Evolutionary conservation across 2,329 filamentous ascomycete species (phyloP), one percentile per base, ranked within the genome.

Genomic region (Pseudogymnoascus sp.): DNA sequence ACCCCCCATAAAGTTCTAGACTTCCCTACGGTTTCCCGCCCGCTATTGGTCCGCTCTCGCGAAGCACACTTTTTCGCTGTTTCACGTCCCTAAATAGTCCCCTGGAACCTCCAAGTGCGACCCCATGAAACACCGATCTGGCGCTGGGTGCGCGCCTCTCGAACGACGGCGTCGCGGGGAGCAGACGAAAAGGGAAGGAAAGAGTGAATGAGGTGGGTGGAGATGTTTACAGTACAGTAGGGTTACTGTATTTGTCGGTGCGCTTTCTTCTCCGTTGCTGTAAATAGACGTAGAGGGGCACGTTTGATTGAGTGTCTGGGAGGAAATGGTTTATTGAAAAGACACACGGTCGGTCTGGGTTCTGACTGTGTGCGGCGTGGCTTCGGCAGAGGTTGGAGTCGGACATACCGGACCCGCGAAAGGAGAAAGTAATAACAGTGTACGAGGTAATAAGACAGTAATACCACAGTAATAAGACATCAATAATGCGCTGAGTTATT

Each of bases 401-500:
- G 44, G 44, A 51, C 3, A 31, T 51, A 51, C 13, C 44, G 44
- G 44, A 15, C 27, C 2, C 44, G 42, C 44, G 44, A 51, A 27
- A 21, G 44, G 25, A 27, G 44, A 51, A 25, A 9, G 5, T 21
- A 21, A 21, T 21, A 21, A 21, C 21, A 21, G 21, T 13, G 13
- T 4, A 6, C 15, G 21, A 1, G 27, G 21, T 29, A n/a, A n/a
- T 29, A 29, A n/a, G 10, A 36, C 1, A 5, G 10, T 1, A 15
- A 9, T 31, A 51, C 15, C 12, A 51, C 31, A 31, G n/a, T n/a
- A 25, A 48, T 51, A 31, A 51, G 21, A 21, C 21, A 31, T n/a
- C 17, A 51, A 51, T 51, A 51, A 31, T 17, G 10, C 44, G 12
- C 44, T 51, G 44, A 51, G 44, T 51, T 51, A 51, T 51, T 51